These are phyloP conservation scores for Aureobasidium subglaciale DNA, from an alignment of 2,329 filamentous ascomycete genomes.

Conservation along the genomic window DNA sequence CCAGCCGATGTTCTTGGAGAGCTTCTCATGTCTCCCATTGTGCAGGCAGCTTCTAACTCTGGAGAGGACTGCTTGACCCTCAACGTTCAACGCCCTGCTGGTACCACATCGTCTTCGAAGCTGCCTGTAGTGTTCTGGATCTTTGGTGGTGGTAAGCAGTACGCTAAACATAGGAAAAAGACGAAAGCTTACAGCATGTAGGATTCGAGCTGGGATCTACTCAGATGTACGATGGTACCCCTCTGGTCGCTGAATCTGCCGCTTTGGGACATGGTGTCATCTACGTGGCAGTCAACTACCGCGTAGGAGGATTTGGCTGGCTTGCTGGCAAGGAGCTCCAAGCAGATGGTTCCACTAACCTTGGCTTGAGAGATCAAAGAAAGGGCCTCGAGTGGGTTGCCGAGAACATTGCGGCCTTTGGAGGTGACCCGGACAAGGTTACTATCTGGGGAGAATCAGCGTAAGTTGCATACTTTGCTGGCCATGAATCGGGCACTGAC, in stretches of 20 bases:
- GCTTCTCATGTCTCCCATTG: slow-evolving; percentile 33
- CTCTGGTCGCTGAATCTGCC: slow-evolving; percentile 36
- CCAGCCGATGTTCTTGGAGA: slow-evolving; percentile 32
- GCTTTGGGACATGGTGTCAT: slow-evolving; percentile 57
- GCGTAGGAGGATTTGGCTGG: slow-evolving; percentile 31
- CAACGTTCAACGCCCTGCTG: slow-evolving; percentile 36
- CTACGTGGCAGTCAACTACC: slow-evolving; percentile 71
- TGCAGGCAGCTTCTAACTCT: slow-evolving; percentile 30
- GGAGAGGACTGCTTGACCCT: slow-evolving; percentile 40
- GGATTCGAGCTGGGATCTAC: slow-evolving; percentile 35
- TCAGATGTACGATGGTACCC: slow-evolving; percentile 35
- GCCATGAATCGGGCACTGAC: slow-evolving; percentile 21
- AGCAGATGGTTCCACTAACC: slow-evolving; percentile 29
- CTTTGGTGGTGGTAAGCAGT: slow-evolving; percentile 34
- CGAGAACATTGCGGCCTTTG: slow-evolving; percentile 56
- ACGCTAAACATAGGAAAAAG: neutral
- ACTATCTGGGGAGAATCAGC: slow-evolving; percentile 74
- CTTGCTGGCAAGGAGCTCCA: slow-evolving; percentile 27
- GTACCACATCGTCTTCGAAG: slow-evolving; percentile 30
- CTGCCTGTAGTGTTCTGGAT: slow-evolving; percentile 45
- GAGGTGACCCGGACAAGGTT: slow-evolving; percentile 70
- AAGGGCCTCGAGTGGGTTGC: slow-evolving; percentile 29
- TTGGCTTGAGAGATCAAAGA: slow-evolving; percentile 28
- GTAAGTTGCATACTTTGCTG: slow-evolving; percentile 30
- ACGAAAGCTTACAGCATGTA: neutral